Evolutionary conservation across 1,284 basidiomycete genomes (phyloP).

Genomic region (Inonotus obliquus): DNA sequence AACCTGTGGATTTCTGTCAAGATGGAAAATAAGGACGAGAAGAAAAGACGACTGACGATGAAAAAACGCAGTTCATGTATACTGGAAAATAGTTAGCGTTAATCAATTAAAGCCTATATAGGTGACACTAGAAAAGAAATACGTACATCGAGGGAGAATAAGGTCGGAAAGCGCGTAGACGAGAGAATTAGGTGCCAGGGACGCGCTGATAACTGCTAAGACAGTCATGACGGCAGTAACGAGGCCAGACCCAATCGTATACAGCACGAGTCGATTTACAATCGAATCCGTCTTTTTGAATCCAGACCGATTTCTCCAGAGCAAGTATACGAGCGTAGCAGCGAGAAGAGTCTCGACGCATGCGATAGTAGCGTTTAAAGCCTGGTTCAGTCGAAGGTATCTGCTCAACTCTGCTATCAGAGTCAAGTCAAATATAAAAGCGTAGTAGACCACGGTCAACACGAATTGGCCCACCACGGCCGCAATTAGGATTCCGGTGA

Average conservation of each 20-base stretch:
- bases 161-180: background rate
- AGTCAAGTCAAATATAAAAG: background rate
- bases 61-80: background rate
- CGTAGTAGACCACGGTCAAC: slow-evolving; percentile 16
- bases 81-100: too few relatives aligned
- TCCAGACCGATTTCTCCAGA: slow-evolving; percentile 29
- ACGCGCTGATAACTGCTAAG: slow-evolving; percentile 3
- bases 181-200: background rate
- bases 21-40: background rate
- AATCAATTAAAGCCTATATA: too few relatives aligned
- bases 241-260: slow-evolving; percentile 41
- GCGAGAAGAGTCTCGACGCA: slow-evolving; percentile 36
- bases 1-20: background rate
- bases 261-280: slow-evolving; percentile 40
- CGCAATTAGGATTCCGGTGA: background rate
- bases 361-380: slow-evolving; percentile 7
- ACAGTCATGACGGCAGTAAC: slow-evolving; percentile 27
- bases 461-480: background rate
- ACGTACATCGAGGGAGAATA: slow-evolving; percentile 1
- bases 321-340: slow-evolving; percentile 32
- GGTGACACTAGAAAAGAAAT: background rate
- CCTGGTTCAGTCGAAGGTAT: slow-evolving; percentile 56
- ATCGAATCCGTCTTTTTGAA: slow-evolving; percentile 25
- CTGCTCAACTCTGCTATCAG: slow-evolving; percentile 3
- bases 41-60: background rate